Base-by-base conservation (phyloP, 805 yeast species). In the Candida odintsovae region DNA sequence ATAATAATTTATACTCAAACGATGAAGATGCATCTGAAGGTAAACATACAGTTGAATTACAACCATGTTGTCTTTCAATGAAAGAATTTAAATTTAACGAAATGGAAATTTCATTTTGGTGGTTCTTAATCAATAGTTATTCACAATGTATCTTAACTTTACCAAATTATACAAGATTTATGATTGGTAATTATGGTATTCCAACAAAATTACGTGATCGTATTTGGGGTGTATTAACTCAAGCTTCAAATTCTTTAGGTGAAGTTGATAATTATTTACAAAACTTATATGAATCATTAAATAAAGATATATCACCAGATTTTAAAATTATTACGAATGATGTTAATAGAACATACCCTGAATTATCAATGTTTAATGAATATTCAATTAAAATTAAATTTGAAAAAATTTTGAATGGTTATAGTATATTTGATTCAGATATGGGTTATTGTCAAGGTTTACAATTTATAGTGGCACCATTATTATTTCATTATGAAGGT, bases 401-500 rank as follows among this genome's bases (percentile, higher is more conserved):
- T 47, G 80, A 78, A 35, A 73, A 74, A 23, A 73, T 81, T 26
- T 66, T 81, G 49, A 77, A 81, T 47, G 86, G 83, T 1, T 81
- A 76, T 54, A 78, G 82, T 42, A 76, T 80, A 51, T 81, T 78
- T 56, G 86, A 81, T 62, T 72, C 73, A 44, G 83, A 80, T 53
- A 75, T 81, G 53, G 87, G 87, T 11, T 81, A 81, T 56, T 81
- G 87, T 58, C 87, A 81, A 59, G 87, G 87, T 7, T 64, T 82
- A 18, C 72, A 82, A 22, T 82, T 82, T 54, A 64, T 81, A 40
- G 84, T 80, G 12, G 85, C 83, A 2, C 79, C 81, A 5, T 64
- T 81, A 35, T 68, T 75, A 49, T 71, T 71, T 55, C 73, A 72
- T 46, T 68, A 68, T 61, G 40, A 44, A 13, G 46, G 42, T 11